Conservation (phyloP, 2,329 filamentous ascomycete species). For the Colletotrichum musicola region DNA sequence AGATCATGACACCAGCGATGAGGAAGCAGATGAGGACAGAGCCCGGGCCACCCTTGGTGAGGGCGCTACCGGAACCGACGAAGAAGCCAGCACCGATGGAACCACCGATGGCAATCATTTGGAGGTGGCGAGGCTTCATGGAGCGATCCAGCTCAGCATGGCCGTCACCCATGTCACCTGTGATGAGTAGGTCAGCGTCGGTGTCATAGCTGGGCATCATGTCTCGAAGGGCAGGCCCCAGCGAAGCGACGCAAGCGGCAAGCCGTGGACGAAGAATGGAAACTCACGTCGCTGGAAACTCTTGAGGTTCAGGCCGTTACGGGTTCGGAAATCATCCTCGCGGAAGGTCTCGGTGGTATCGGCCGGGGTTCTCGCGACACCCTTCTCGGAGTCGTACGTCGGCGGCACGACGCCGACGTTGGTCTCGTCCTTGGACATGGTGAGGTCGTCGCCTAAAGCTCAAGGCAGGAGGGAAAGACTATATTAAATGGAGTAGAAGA, state of each 20-base stretch:
- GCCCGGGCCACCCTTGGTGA: constrained; percentile 62
- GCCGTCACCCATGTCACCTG: constrained; percentile 37
- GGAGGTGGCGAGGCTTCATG: constrained; percentile 69
- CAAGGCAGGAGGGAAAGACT: not conserved
- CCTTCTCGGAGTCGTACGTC: constrained; percentile 41
- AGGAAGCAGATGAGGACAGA: constrained; percentile 63
- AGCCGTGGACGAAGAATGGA: not conserved
- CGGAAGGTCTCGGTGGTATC: constrained; percentile 40
- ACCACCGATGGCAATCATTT: constrained; percentile 74
- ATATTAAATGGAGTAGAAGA: not conserved
- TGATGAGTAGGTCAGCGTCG: not conserved
- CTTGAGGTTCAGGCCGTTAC: constrained; percentile 53
- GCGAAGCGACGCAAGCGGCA: not conserved
- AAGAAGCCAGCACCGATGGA: constrained; percentile 75
- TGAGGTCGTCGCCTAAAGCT: constrained; percentile 9
- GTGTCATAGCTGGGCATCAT: not conserved
- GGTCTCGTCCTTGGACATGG: constrained; percentile 36
- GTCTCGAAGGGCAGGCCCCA: not conserved
- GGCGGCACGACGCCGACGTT: constrained; percentile 35
- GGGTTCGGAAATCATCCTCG: constrained; percentile 51
- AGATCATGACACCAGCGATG: constrained; percentile 71
- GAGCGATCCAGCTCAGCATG: constrained; percentile 55
- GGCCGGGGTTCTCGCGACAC: constrained; percentile 18
- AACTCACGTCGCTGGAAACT: constrained; percentile 54
- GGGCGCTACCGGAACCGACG: constrained; percentile 68